Evolutionary conservation across 2,329 filamentous ascomycete genomes (phyloP).

Genomic region (Stemphylium lycopersici): DNA sequence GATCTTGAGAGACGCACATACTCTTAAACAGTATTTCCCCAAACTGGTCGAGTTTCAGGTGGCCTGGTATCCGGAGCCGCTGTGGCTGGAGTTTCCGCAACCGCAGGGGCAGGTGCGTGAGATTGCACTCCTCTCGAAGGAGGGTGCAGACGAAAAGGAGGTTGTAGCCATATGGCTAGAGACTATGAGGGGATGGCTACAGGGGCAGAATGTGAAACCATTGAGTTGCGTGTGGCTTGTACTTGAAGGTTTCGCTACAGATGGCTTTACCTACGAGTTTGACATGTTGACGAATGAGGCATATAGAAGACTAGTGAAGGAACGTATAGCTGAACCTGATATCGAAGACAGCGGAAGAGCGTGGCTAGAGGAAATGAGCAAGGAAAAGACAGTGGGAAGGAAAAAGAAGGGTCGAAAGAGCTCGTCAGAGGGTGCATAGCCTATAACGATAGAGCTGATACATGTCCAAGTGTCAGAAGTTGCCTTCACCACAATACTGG

Average conservation of each 20-base stretch:
- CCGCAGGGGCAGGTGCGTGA: not conserved
- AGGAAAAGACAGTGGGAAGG: constrained; percentile 16
- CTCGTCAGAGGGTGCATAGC: not conserved
- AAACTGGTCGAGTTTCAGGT: constrained; percentile 15
- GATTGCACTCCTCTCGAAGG: not conserved
- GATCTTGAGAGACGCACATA: constrained; percentile 20
- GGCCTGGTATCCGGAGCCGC: constrained; percentile 6
- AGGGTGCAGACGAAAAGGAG: not conserved
- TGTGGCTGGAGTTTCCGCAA: not conserved
- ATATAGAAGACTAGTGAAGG: constrained; percentile 7
- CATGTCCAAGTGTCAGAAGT: too few species aligned
- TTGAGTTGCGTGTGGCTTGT: constrained; percentile 13
- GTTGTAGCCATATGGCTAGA: constrained; percentile 11
- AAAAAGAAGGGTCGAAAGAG: constrained; percentile 8
- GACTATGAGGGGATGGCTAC: constrained; percentile 13
- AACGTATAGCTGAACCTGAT: constrained; percentile 7
- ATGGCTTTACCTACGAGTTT: constrained; percentile 2
- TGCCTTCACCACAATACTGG: too few species aligned
- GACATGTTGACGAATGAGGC: not conserved
- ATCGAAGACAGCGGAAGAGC: not conserved
- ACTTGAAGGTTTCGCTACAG: not conserved
- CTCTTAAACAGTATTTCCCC: constrained; percentile 19
- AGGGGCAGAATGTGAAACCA: constrained; percentile 9
- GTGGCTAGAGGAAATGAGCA: constrained; percentile 21
- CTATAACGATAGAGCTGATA: too few species aligned